These are phyloP conservation scores for Actinomortierella ambigua DNA, from an alignment of 371 early-diverging fungal genomes.

Conservation along the genomic window DNA sequence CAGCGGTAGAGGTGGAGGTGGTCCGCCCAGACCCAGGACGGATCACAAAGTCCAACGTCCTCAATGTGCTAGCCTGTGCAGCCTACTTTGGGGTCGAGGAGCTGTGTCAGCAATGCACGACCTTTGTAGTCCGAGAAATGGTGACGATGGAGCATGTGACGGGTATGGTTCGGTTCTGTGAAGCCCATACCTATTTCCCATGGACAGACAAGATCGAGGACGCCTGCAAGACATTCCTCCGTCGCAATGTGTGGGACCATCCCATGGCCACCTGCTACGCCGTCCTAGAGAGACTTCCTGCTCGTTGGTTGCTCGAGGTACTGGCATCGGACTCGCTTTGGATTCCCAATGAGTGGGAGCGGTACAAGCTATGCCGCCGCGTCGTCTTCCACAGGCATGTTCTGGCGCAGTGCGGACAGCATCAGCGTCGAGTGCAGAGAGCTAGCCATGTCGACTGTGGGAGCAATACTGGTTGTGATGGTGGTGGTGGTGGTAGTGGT, in stretches of 20 bases:
- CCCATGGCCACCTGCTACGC: slow-evolving; percentile 19
- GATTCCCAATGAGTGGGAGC: slow-evolving; percentile 40
- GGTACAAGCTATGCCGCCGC: slow-evolving; percentile 29
- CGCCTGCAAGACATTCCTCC: slow-evolving; percentile 26
- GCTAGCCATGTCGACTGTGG: background rate
- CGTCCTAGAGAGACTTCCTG: slow-evolving; percentile 26
- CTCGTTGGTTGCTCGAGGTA: slow-evolving; percentile 15
- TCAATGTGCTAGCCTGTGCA: slow-evolving; percentile 24
- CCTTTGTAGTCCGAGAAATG: slow-evolving; percentile 6
- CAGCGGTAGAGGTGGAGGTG: too few species aligned
- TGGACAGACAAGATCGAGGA: slow-evolving; percentile 26
- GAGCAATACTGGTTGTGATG: too few species aligned
- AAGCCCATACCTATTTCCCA: slow-evolving; percentile 21
- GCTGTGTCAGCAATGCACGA: slow-evolving; percentile 17
- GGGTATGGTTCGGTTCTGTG: slow-evolving; percentile 9
- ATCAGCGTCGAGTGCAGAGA: background rate
- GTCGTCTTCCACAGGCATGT: slow-evolving; percentile 15
- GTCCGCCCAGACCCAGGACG: too few species aligned
- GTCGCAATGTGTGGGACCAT: slow-evolving; percentile 29
- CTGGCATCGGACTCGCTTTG: slow-evolving; percentile 29
- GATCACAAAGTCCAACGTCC: slow-evolving; percentile 9
- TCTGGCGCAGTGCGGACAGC: background rate
- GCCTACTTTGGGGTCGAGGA: slow-evolving; percentile 26
- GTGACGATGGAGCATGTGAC: slow-evolving; percentile 8
- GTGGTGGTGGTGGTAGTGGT: too few species aligned